Base-by-base conservation (phyloP, 192 early-diverging fungal genomes). In the Coemansia guatemalensis region DNA sequence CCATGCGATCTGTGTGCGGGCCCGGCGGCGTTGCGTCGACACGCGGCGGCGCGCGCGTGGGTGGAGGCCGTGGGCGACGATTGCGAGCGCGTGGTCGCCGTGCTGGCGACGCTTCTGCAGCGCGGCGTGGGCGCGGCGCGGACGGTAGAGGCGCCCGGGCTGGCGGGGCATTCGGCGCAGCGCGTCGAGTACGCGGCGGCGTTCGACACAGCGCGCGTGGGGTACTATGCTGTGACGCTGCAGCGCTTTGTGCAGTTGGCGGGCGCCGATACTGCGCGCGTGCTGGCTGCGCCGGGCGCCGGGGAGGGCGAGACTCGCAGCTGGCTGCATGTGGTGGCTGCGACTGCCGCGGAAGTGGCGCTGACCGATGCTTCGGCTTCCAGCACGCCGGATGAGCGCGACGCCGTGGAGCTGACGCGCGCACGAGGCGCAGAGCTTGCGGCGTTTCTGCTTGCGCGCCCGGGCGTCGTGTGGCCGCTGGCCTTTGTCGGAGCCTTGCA, bases 1-100 rank as follows among this genome's bases (percentile, higher is more conserved):
- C 59, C 54, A 1, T 20, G 49, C 18, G 47, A 55, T 20, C 55
- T 67, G n/a, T 52, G 50, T 14, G 41, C 14, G 1, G 53, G 47
- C 41, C 51, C 51, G 26, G 44, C 61, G 3, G 63, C 62, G 20
- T 30, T 60, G 12, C 30, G 41, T 14, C 52, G 49, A 11, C 67
- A 68, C 4, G 60, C 65, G 1, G 71, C 65, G 20, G 57, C 77
- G 18, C 71, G 69, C 21, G 77, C 77, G 11, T 80, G 77, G 77
- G 41, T 74, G 11, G 76, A 69, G 21, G 47, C 61, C 7, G 60
- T 61, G 20, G 51, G 59, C 5, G 65, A 18, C 29, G 66, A 69
- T 5, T 78, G 75, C 66, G 62, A 74, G 61, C 49, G 61, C 21
- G 60, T 78, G 0, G 53, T 67, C 1, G 63, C 68, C 8, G 64